Evolutionary conservation across 2,329 filamentous ascomycete species (phyloP).

Genomic region (Diaporthe longicolla): DNA sequence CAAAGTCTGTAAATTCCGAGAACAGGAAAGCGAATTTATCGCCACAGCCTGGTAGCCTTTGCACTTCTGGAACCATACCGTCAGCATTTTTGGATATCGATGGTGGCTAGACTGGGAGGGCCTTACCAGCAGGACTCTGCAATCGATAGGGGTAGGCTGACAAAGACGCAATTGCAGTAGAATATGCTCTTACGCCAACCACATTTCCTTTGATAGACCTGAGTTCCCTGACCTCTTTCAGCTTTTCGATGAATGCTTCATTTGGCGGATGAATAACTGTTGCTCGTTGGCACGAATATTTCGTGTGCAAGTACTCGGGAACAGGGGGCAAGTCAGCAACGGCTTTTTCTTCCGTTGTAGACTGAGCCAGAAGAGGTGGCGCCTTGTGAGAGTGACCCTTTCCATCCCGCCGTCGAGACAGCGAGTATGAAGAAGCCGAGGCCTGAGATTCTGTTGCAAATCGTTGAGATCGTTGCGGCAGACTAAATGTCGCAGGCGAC

Average conservation of each 20-base stretch:
- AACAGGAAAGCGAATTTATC: conserved; percentile 84
- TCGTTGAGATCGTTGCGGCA: conserved; percentile 36
- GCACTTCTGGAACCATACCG: conserved; percentile 57
- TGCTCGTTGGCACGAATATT: conserved; percentile 85
- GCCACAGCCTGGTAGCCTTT: conserved; percentile 82
- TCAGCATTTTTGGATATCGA: not conserved
- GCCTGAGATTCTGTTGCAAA: conserved; percentile 28
- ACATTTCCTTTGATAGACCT: conserved; percentile 81
- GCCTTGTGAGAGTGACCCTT: conserved; percentile 42
- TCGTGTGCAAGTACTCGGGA: conserved; percentile 75
- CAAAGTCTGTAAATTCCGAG: conserved; percentile 77
- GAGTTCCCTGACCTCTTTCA: conserved; percentile 81
- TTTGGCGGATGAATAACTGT: conserved; percentile 82
- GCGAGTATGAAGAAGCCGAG: not conserved
- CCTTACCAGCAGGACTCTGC: conserved; percentile 58
- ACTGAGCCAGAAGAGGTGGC: conserved; percentile 71
- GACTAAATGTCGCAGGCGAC: conserved; percentile 30
- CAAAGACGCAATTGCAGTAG: conserved; percentile 85
- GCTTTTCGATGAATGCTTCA: conserved; percentile 77
- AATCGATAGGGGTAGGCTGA: conserved; percentile 80
- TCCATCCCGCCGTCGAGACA: conserved; percentile 38
- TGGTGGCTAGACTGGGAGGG: conserved; percentile 25
- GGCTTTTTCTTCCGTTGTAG: conserved; percentile 84
- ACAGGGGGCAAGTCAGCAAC: conserved; percentile 70
- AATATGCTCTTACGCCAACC: conserved; percentile 88